Evolutionary conservation across 805 yeast species (phyloP).

Genomic region (Komagataella kurtzmanii): DNA sequence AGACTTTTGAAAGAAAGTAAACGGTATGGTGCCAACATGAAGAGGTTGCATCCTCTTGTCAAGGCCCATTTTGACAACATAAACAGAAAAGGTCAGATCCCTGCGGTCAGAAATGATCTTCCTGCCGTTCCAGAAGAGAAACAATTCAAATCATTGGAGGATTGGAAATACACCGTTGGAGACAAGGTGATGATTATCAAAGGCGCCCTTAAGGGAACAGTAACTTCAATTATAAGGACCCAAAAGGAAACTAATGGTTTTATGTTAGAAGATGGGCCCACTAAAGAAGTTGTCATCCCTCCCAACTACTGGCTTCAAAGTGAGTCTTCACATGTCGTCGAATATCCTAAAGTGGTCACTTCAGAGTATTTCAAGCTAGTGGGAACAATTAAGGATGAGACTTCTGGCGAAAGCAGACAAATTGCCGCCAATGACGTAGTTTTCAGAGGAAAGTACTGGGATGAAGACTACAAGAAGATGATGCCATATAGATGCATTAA

Average conservation of each 20-base stretch:
- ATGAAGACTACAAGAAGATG: constrained; percentile 56
- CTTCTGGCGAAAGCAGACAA: constrained; percentile 43
- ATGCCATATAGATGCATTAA: constrained; percentile 69
- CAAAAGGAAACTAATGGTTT: constrained; percentile 49
- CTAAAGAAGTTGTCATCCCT: constrained; percentile 54
- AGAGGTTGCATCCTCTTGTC: neutral
- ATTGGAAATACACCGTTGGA: constrained; percentile 57
- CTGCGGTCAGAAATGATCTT: constrained; percentile 15
- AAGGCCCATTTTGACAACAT: constrained; percentile 10
- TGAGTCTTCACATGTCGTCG: constrained; percentile 58
- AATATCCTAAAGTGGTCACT: constrained; percentile 52
- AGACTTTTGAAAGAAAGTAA: neutral
- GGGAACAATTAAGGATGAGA: constrained; percentile 58
- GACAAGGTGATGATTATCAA: constrained; percentile 62
- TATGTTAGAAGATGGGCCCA: constrained; percentile 55
- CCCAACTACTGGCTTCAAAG: constrained; percentile 59
- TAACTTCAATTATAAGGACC: constrained; percentile 52
- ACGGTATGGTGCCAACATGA: constrained; percentile 1
- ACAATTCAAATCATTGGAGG: constrained; percentile 26
- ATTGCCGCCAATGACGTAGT: constrained; percentile 70
- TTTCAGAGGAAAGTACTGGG: constrained; percentile 59
- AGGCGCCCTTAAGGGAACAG: constrained; percentile 65
- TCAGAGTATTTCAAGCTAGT: constrained; percentile 58
- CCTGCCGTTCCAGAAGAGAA: constrained; percentile 17
- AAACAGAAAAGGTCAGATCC: constrained; percentile 15